Base-by-base conservation (phyloP, 2,329 filamentous ascomycete genomes). In the Monilinia aucupariae region DNA sequence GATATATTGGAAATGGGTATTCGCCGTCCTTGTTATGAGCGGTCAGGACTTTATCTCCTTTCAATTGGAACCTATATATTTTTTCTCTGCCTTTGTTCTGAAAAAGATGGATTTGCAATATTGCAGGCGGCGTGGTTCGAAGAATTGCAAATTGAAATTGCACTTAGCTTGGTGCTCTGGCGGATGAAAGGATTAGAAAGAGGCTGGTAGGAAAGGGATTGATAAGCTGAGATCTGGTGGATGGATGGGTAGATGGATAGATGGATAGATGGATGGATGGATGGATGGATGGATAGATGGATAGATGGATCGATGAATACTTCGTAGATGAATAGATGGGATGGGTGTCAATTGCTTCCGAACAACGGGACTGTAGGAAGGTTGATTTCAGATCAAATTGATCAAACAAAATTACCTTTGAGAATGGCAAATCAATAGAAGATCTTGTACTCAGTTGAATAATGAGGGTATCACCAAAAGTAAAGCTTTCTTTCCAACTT, bases 1-100 rank as follows among this genome's bases (percentile, higher is more conserved):
- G 60, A 62, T 58, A 62, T 62, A 62, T 62, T 62, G 60, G 60
- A 56, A 62, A 62, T 56, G 60, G 60, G 41, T 61, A 48, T 61
- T 54, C 59, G 50, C 50, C 59, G 50, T 55, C 50, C 50, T 61
- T 32, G 32, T 39, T 55, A 39, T 50, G 59, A 48, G 50, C 41
- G 59, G 59, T 39, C 59, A 55, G 32, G 41, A 41, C 17, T 22
- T 61, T 30, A 12, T 59, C n/a, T 59, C 20, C 48, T 22, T 61
- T 53, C 59, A 32, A 32, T 61, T 37, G 47, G 48, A 22, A 39
- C 27, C 59, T 43, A 25, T 53, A 50, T 53, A 41, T 25, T n/a
- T 54, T 32, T 48, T 61, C n/a, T 39, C 20, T 39, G 51, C 32
- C 27, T 47, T 43, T 52, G 51, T 52, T 45, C 43, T 6, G 37